Base-by-base conservation (phyloP, 192 early-diverging fungal species). In the Backusella sp. region DNA sequence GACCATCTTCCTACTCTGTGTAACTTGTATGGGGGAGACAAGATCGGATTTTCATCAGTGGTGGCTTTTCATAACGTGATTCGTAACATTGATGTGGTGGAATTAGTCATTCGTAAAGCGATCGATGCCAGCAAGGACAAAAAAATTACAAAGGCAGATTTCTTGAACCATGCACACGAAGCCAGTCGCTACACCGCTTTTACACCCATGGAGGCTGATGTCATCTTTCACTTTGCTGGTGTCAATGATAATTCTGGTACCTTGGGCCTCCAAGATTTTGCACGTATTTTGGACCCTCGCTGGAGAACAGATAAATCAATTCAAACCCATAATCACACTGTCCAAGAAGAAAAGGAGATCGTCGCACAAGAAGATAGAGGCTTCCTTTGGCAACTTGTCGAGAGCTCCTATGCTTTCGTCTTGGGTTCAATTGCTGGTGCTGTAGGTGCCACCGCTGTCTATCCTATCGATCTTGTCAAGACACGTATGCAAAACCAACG, bases 401-500 rank as follows among this genome's bases (percentile, higher is more conserved):
- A 77, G 11, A 80, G 75, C 53, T 73, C 73, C 4, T 85, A 79
- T 82, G 82, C 86, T 59, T 90, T 97, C 87, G 78, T 85, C 14
- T 85, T 97, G 32, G 97, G 95, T 46, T 90, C 95, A 4, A 89
- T 98, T 79, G 94, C 93, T 75, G 97, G 97, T 79, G 94, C 96
- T 34, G 90, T 98, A 53, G 97, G 97, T 56, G 97, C 97, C 3
- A 93, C 95, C 5, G 91, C 91, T 67, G 96, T 99, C 30, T 99
- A 97, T 83, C 97, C 97, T 32, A 97, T 99, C 70, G 97, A 99
- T 88, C 82, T 99, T 70, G 96, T 97, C 79, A 99, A 99, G 85
- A 99, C 97, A 5, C 90, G 97, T 72, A 98, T 99, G 96, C 97
- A 99, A 81, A 99, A 97, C 83, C 97, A 99, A 84, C 88, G 96